Evolutionary conservation across 768 basidiomycete genomes (phyloP).

Genomic region (Pleurotus citrinopileatus): DNA sequence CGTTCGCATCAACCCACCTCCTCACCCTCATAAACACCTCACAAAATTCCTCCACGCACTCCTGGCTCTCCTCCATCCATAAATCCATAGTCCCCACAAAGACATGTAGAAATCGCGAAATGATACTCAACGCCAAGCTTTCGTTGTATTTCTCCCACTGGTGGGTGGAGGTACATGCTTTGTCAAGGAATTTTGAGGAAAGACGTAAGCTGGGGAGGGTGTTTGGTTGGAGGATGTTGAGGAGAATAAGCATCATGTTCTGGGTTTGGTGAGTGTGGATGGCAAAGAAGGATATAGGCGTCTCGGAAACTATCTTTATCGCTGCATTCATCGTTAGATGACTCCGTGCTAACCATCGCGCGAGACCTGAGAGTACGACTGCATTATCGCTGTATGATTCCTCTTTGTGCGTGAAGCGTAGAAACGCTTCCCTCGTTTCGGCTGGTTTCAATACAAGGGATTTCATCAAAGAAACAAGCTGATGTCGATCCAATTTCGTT

Average conservation of each 20-base stretch:
- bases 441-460: neutral
- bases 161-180: neutral
- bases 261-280: neutral
- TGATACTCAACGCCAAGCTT: neutral
- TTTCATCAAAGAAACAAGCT: neutral
- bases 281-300: neutral
- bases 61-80: constrained; percentile 1
- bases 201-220: neutral
- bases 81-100: neutral
- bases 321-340: neutral
- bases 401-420: constrained; percentile 3
- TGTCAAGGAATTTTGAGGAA: neutral
- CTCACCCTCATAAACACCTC: neutral
- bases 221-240: neutral
- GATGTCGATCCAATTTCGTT: neutral
- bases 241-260: constrained; percentile 4
- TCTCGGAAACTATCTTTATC: neutral
- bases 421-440: neutral
- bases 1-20: constrained; percentile 4
- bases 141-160: constrained; percentile 1
- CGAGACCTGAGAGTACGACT: neutral
- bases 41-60: neutral
- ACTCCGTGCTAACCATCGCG: neutral
- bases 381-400: constrained; percentile 1
- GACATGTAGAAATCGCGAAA: neutral